These are phyloP conservation scores for Thuja plicata DNA, from an alignment of 83 land plant genomes.

Conservation along the genomic window DNA sequence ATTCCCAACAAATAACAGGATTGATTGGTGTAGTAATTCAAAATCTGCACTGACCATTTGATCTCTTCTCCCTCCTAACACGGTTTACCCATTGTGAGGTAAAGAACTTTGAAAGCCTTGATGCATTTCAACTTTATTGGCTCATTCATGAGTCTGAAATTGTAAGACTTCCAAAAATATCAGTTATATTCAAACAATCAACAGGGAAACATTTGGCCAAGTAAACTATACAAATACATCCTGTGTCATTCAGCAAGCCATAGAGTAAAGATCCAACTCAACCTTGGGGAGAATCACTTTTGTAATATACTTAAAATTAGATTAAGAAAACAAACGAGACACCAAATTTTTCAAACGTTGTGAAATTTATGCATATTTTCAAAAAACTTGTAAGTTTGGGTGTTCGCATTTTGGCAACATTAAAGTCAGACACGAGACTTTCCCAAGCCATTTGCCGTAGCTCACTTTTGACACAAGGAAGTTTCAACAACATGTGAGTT, in stretches of 20 bases:
- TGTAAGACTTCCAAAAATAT: background rate
- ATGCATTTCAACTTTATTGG: too few species aligned
- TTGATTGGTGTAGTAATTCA: too few species aligned
- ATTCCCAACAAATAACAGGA: too few species aligned
- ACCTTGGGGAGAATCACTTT: background rate
- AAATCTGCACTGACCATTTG: too few species aligned
- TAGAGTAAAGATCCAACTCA: background rate
- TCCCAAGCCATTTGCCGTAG: background rate
- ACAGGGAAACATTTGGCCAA: background rate
- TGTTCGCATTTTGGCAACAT: background rate
- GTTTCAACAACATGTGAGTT: background rate
- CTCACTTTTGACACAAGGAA: background rate
- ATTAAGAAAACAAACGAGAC: background rate
- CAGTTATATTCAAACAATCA: background rate
- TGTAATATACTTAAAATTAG: background rate
- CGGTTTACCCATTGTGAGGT: too few species aligned
- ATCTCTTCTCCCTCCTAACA: too few species aligned
- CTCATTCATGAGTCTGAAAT: too few species aligned
- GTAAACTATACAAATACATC: too few species aligned
- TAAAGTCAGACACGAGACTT: background rate
- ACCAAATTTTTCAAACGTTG: background rate
- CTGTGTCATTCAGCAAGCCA: background rate
- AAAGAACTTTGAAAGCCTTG: too few species aligned
- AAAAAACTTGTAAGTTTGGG: background rate
- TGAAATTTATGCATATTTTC: background rate